Evolutionary conservation across 176 grass and related monocot species (phyloP).

Genomic region (Urochloa ruziziensis): DNA sequence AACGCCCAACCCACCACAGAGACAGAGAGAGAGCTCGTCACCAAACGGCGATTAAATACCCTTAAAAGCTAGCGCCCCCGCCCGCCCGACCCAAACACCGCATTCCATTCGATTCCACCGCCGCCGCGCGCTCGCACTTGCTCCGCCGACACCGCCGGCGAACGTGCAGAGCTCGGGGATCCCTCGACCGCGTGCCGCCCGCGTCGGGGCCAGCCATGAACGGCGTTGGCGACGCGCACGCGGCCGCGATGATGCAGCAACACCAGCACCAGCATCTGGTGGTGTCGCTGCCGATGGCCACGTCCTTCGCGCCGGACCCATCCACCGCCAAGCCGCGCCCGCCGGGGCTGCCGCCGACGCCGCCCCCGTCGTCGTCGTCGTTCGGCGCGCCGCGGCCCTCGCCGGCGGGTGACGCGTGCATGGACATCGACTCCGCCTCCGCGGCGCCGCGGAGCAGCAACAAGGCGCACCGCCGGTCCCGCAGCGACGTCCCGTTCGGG

Average conservation of each 20-base stretch:
- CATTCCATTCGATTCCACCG: neutral
- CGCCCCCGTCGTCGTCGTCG: constrained; percentile 13
- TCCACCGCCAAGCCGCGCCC: constrained; percentile 15
- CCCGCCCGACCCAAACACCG: neutral
- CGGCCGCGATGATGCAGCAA: constrained; percentile 45
- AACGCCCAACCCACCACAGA: neutral
- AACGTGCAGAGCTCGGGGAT: neutral
- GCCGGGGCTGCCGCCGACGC: constrained; percentile 49
- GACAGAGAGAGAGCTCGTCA: too few species aligned
- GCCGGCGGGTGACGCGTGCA: constrained; percentile 43
- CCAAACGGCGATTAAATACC: constrained; percentile 39
- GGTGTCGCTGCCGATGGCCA: constrained; percentile 28
- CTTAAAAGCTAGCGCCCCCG: constrained; percentile 41
- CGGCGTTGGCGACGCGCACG: constrained; percentile 42
- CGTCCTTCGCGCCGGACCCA: neutral
- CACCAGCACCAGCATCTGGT: constrained; percentile 16
- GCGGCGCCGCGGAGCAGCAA: constrained; percentile 10
- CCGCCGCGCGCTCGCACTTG: neutral
- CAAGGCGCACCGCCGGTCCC: constrained; percentile 57
- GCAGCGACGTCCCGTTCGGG: constrained; percentile 75
- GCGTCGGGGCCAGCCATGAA: constrained; percentile 26
- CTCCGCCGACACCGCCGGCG: too few species aligned
- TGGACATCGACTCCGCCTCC: neutral
- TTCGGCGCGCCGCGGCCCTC: constrained; percentile 24
- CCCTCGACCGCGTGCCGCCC: neutral